phyloP scores from a whole-genome alignment of 2,329 filamentous ascomycete genomes.

The Diaporthe sp. region DNA sequence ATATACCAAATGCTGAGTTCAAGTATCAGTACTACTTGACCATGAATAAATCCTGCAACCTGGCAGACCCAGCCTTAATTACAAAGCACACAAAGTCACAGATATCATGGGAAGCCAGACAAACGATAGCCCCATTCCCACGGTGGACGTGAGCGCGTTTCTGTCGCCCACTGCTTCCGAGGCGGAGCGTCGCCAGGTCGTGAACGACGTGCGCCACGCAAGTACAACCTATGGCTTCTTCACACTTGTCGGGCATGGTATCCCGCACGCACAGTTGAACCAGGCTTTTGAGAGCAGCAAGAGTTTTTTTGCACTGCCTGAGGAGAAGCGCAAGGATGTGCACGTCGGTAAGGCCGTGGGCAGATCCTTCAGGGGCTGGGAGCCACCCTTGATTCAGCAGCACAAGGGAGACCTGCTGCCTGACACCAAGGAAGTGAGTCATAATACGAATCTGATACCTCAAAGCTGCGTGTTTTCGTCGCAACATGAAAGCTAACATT shows the following conservation, averaged over 20 bases:
- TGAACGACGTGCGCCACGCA: slow-evolving; percentile 47
- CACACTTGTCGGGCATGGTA: slow-evolving; percentile 50
- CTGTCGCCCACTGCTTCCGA: slow-evolving; percentile 43
- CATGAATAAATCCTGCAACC: not conserved
- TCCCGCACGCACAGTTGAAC: slow-evolving; percentile 44
- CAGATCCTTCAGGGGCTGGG: slow-evolving; percentile 48
- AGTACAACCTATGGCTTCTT: slow-evolving; percentile 51
- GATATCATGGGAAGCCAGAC: slow-evolving; percentile 53
- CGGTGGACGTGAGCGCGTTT: slow-evolving; percentile 49
- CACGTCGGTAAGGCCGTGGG: slow-evolving; percentile 48
- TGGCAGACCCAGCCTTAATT: not conserved
- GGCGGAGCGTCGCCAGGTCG: slow-evolving; percentile 44
- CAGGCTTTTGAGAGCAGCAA: slow-evolving; percentile 44
- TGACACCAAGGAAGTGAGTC: slow-evolving; percentile 45
- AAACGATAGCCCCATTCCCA: slow-evolving; percentile 44
- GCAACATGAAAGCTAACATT: not conserved
- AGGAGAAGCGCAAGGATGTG: slow-evolving; percentile 48
- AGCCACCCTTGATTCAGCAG: slow-evolving; percentile 47
- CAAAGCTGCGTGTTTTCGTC: not conserved
- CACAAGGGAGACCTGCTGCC: slow-evolving; percentile 48
- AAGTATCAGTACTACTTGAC: not conserved
- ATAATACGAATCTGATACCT: not conserved
- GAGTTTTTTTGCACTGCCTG: slow-evolving; percentile 46
- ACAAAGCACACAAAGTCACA: not conserved
- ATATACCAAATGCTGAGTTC: not conserved